phyloP scores from a whole-genome alignment of 306 rosid genomes.

The Nissolia schottii region DNA sequence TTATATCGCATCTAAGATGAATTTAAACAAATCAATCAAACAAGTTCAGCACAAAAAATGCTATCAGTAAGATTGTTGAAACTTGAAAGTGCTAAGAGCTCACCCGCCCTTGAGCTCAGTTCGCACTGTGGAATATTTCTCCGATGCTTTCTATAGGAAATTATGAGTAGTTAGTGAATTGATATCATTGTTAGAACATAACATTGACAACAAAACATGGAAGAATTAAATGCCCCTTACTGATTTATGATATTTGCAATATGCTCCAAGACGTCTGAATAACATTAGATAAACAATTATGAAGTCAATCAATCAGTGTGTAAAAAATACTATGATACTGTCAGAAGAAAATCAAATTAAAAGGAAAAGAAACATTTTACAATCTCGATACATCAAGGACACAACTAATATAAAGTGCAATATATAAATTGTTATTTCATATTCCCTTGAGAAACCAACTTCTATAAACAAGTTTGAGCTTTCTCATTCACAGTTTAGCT shows the following conservation, averaged over 20 bases:
- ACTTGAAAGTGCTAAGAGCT: constrained; percentile 13
- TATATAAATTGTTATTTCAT: neutral
- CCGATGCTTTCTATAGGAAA: constrained; percentile 62
- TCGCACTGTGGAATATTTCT: constrained; percentile 64
- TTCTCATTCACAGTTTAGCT: neutral
- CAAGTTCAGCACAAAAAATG: neutral
- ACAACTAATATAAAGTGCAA: neutral
- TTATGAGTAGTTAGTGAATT: neutral
- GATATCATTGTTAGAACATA: constrained; percentile 4
- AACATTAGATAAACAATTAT: constrained; percentile 19
- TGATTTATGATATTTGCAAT: constrained; percentile 82
- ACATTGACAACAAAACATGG: constrained; percentile 12
- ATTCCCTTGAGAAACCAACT: constrained; percentile 1
- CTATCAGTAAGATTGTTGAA: neutral
- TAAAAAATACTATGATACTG: neutral
- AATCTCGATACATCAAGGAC: neutral
- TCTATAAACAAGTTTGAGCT: neutral
- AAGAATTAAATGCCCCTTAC: constrained; percentile 41
- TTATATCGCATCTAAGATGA: neutral
- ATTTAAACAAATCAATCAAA: constrained; percentile 10
- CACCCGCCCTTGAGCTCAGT: constrained; percentile 95
- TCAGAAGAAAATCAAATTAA: neutral
- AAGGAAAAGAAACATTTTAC: neutral
- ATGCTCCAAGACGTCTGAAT: constrained; percentile 69
- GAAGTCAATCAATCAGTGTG: constrained; percentile 16